Evolutionary conservation across 305 asterid species (phyloP), one percentile per base, ranked within the genome.

Genomic region (Plantago lanceolata): DNA sequence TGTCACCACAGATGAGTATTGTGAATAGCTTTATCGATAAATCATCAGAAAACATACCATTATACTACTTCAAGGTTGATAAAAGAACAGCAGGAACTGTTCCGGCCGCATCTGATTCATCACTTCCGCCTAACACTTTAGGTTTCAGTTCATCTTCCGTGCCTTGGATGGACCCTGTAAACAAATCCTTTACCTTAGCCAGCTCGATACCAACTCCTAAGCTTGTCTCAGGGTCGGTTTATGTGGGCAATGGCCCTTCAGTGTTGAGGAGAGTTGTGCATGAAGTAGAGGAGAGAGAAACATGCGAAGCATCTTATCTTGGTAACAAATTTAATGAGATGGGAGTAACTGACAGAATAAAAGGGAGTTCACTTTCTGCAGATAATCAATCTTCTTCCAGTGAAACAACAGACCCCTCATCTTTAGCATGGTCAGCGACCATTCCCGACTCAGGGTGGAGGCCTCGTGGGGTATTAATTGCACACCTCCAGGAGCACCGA

Each of bases 391-490:
- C 85, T 49, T 57, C 77, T 21, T 68, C 86, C 11, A 67, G 75
- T 18, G 96, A 90, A 82, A 79, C 84, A 70, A 70, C 81, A 44
- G 97, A 84, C 57, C 66, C 76, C 58, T 73, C 95, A 43, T 76
- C 95, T 29, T 76, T 76, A 67, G 81, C 85, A 50, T 80, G 85
- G 84, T 76, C 93, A 69, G 82, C 95, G 26, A 79, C 89, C 48
- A 66, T 86, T 83, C 92, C 96, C 47, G 97, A 90, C 81, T 94
- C 99, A 53, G 97, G 97, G 54, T 94, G 99, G 99, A 90, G 90
- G 80, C 99, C 97, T 65, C 95, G 96, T 60, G 99, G 97, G 72
- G 97, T 94, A 68, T 78, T 94, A 84, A 96, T 94, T 73, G 99
- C 97, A 43, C 97, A 94, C 72, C 88, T 94, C 65, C 99, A 90